Evolutionary conservation across 179 eudicot genomes (phyloP), one percentile per base, ranked within the genome.

Genomic region (Actinidia arguta): DNA sequence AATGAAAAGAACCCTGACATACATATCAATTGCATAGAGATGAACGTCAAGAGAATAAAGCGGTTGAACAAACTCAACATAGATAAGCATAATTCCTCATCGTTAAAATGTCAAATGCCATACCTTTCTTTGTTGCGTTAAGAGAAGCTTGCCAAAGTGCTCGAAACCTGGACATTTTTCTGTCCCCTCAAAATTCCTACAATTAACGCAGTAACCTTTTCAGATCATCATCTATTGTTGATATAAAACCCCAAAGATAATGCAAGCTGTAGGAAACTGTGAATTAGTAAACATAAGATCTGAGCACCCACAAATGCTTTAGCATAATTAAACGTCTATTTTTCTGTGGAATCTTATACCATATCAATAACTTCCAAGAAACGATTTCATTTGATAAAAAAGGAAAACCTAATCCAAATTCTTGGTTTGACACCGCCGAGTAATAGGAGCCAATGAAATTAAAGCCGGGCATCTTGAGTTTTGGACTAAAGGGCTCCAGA

Each of bases 81-180:
- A 24, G 8, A 24, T 16, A 63, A n/a, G 27, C 59, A 51, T 16
- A 25, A 73, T 51, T 52, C 44, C 44, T 46, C 20, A 13, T 73
- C 36, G 1, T 51, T 2, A 47, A 22, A 22, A 24, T 20, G 77
- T 46, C 36, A 46, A 63, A 66, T 0, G 20, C n/a, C 64, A 24
- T 84, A 94, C 99, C 99, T 91, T 89, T 92, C 89, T 90, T 96
- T 50, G 98, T 96, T 56, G 98, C 97, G 86, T 75, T 90, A 39
- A 96, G 54, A 83, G 99, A 96, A 82, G 99, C 94, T 88, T 94
- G 98, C 90, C 89, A 82, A 46, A 94, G 69, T 75, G 92, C 90
- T 78, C 95, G 93, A 84, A 96, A 89, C 86, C 94, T 90, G 25
- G 99, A 93, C 99, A 95, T 95, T 48, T 64, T 25, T 25, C 31